Conservation (phyloP, 805 yeast species). For the Torulaspora quercuum region DNA sequence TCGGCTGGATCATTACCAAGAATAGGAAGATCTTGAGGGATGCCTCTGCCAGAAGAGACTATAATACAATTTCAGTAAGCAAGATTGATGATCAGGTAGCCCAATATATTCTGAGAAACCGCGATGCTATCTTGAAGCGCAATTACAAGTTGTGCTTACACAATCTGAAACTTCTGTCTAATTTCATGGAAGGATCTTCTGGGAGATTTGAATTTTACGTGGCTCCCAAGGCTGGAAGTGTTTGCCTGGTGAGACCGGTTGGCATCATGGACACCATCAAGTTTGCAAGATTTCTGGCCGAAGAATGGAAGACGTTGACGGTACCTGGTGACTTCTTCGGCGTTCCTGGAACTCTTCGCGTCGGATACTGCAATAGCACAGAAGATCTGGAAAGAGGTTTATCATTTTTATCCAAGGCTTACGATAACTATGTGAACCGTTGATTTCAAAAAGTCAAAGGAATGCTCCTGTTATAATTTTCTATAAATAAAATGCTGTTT, state of each 20-base stretch:
- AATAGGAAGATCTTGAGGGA: slow-evolving; percentile 34
- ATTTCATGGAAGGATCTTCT: slow-evolving; percentile 33
- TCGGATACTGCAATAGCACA: slow-evolving; percentile 48
- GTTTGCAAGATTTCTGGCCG: slow-evolving; percentile 40
- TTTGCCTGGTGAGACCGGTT: slow-evolving; percentile 42
- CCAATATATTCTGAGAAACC: slow-evolving; percentile 40
- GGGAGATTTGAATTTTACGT: slow-evolving; percentile 41
- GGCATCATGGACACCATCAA: slow-evolving; percentile 33
- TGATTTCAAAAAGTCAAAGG: too few species aligned
- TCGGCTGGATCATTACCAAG: slow-evolving; percentile 50
- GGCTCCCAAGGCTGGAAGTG: slow-evolving; percentile 47
- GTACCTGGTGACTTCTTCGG: slow-evolving; percentile 52
- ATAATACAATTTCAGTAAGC: slow-evolving; percentile 49
- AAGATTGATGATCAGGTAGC: slow-evolving; percentile 47
- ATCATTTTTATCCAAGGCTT: slow-evolving; percentile 23
- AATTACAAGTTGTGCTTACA: slow-evolving; percentile 40
- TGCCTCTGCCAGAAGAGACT: slow-evolving; percentile 45
- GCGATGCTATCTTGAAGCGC: slow-evolving; percentile 37
- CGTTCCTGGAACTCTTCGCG: slow-evolving; percentile 42
- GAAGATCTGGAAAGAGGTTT: slow-evolving; percentile 40
- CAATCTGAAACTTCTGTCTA: slow-evolving; percentile 39
- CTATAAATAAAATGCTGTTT: slow-evolving; percentile 17
- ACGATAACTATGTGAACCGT: slow-evolving; percentile 11
- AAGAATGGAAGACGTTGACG: slow-evolving; percentile 36
- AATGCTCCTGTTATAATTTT: slow-evolving; percentile 10